phyloP scores from a whole-genome alignment of 2,329 filamentous ascomycete genomes.

The Trichoderma simmonsii region DNA sequence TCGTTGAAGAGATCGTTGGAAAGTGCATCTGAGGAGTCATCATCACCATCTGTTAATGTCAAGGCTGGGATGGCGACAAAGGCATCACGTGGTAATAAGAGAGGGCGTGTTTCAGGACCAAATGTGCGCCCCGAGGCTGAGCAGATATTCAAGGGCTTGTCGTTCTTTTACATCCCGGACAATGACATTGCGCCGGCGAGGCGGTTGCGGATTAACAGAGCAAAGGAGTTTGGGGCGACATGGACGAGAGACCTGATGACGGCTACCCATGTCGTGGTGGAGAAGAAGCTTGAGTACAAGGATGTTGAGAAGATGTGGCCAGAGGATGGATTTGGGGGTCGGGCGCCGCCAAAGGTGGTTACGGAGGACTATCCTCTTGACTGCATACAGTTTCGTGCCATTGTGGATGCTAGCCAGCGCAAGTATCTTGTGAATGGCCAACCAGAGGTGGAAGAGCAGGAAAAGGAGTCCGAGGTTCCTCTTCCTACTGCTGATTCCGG shows the following conservation, averaged over 20 bases:
- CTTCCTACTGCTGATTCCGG: not conserved
- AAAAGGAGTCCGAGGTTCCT: not conserved
- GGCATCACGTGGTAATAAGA: constrained; percentile 30
- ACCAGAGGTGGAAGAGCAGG: constrained; percentile 16
- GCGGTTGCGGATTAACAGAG: constrained; percentile 69
- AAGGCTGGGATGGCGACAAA: constrained; percentile 15
- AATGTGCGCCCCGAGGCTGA: constrained; percentile 49
- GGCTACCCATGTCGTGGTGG: constrained; percentile 78
- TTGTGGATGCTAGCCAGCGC: constrained; percentile 57
- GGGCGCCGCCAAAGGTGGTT: constrained; percentile 51
- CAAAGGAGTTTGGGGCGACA: constrained; percentile 68
- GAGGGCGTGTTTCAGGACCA: constrained; percentile 44
- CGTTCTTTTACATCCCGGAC: constrained; percentile 78
- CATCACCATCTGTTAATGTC: constrained; percentile 7
- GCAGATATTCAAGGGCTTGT: constrained; percentile 58
- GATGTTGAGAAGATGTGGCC: constrained; percentile 54
- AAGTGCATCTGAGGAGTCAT: not conserved
- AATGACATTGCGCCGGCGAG: constrained; percentile 67
- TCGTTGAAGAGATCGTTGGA: not conserved
- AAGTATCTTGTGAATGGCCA: constrained; percentile 59
- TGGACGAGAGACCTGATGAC: constrained; percentile 60
- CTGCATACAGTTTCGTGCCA: constrained; percentile 56
- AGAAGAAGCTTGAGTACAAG: constrained; percentile 62
- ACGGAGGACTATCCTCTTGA: constrained; percentile 68
- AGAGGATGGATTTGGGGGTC: constrained; percentile 18